Percentiles rank a stretch among this genome's conserved stretches.
phyloP scores from a whole-genome alignment of 352 stramenopile genomes.

The Phytophthora aleatoria region DNA sequence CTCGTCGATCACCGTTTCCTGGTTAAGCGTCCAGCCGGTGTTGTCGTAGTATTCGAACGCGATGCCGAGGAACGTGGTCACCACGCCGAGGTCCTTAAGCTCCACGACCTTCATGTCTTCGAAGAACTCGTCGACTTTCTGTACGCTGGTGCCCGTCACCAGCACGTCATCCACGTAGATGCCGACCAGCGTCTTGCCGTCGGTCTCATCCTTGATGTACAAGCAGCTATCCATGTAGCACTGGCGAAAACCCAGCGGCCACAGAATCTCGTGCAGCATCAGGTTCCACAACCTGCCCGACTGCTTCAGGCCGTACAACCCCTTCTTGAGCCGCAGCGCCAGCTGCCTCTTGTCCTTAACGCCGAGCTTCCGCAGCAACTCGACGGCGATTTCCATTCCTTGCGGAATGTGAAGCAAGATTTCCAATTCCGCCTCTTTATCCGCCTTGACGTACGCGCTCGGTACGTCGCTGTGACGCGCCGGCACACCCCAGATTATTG shows the following conservation, averaged over 20 bases:
- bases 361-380: slow-evolving; percentile 9
- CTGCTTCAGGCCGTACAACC: slow-evolving; percentile 38
- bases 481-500: not conserved
- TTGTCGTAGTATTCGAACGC: not conserved
- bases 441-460: not conserved
- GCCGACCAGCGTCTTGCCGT: too few species aligned
- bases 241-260: slow-evolving; percentile 2
- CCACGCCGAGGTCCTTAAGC: not conserved
- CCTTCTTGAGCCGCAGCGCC: slow-evolving; percentile 27
- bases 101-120: not conserved
- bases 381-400: too few species aligned
- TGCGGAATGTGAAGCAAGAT: too few species aligned
- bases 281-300: slow-evolving; percentile 13
- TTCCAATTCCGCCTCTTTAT: too few species aligned
- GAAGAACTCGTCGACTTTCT: not conserved
- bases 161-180: too few species aligned
- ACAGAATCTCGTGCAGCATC: slow-evolving; percentile 4
- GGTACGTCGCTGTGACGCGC: not conserved
- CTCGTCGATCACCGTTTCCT: not conserved
- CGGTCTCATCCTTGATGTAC: too few species aligned
- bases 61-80: not conserved
- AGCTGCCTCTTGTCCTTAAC: slow-evolving; percentile 20
- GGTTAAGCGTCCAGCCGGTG: not conserved
- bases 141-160: not conserved
- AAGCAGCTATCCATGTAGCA: slow-evolving; percentile 36